Evolutionary conservation across 331 rosid genomes (phyloP), one percentile per base, ranked within the genome.

Genomic region (Phaseolus coccineus): DNA sequence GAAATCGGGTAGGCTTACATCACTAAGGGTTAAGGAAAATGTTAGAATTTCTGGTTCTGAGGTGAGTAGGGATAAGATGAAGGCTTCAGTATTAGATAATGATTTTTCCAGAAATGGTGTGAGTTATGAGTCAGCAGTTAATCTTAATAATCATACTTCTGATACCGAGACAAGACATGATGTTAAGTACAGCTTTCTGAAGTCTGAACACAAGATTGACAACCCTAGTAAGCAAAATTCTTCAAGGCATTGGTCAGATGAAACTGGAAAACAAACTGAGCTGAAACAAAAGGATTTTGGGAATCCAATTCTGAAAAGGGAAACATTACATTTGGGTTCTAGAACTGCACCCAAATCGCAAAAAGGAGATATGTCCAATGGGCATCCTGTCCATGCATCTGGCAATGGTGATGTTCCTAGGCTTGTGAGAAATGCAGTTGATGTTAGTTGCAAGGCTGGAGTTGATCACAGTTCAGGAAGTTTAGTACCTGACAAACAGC

Each of bases 281-380:
- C 61, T 25, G 11, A 80, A 83, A 33, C 82, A 40, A 63, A 77
- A 82, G 63, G 88, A 81, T 47, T 12, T 62, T 30, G 84, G 81
- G 70, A 83, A 64, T 64, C 81, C 84, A 70, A 81, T 75, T 71
- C 50, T 71, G 68, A 85, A 84, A 82, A 75, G 53, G 75, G 87
- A 65, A 76, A 77, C 19, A 56, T 47, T 15, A 44, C 55, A 59
- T 68, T 52, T 80, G 31, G 77, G 68, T 65, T 66, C 81, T 25
- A 76, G 25, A 74, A 65, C 84, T 39, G 69, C 62, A 46, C 56
- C 53, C 46, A 79, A 55, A 71, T 71, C 77, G 46, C 89, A 74
- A 37, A 74, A 56, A 55, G 81, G 51, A 55, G 77, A 46, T 42
- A 44, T 75, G 67, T 77, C 67, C 76, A 66, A 61, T 77, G 85